Evolutionary conservation across 306 rosid species (phyloP).

Genomic region (Quercus wislizeni): DNA sequence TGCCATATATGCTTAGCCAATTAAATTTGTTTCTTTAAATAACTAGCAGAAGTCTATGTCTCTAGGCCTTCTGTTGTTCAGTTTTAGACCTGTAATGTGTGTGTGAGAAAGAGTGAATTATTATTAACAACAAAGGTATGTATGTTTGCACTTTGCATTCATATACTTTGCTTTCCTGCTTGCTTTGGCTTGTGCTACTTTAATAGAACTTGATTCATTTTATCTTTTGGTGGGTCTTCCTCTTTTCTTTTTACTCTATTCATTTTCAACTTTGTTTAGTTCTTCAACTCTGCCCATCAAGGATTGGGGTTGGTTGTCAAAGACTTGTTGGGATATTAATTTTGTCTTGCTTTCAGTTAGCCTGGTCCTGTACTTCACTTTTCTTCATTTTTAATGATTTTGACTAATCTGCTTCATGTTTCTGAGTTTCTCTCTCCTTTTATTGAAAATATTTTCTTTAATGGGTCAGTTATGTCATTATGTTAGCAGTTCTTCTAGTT

Average conservation of each 20-base stretch:
- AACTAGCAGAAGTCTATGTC: constrained; percentile 56
- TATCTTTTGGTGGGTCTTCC: constrained; percentile 20
- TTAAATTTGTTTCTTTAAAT: constrained; percentile 50
- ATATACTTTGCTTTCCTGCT: constrained; percentile 11
- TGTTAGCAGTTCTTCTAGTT: constrained; percentile 22
- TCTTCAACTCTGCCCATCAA: constrained; percentile 30
- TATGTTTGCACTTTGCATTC: constrained; percentile 36
- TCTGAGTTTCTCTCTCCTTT: constrained; percentile 5
- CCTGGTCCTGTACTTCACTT: constrained; percentile 20
- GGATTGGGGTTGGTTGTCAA: constrained; percentile 29
- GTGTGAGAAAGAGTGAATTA: constrained; percentile 19
- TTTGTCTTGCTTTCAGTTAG: constrained; percentile 31
- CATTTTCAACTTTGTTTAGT: constrained; percentile 24
- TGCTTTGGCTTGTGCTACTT: constrained; percentile 10
- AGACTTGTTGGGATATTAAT: constrained; percentile 20
- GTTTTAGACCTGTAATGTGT: constrained; percentile 42
- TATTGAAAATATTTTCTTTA: constrained; percentile 1
- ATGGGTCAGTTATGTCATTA: constrained; percentile 13
- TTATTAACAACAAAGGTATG: constrained; percentile 17
- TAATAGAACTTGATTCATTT: constrained; percentile 1
- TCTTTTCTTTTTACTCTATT: neutral
- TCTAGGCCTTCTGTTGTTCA: constrained; percentile 47
- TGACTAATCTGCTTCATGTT: neutral
- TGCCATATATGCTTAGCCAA: constrained; percentile 44
- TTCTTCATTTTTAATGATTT: neutral